Percentiles rank a stretch among this genome's conserved stretches.
Conservation (phyloP, 164 flowering plant genomes). For the Nymphaea colorata region DNA sequence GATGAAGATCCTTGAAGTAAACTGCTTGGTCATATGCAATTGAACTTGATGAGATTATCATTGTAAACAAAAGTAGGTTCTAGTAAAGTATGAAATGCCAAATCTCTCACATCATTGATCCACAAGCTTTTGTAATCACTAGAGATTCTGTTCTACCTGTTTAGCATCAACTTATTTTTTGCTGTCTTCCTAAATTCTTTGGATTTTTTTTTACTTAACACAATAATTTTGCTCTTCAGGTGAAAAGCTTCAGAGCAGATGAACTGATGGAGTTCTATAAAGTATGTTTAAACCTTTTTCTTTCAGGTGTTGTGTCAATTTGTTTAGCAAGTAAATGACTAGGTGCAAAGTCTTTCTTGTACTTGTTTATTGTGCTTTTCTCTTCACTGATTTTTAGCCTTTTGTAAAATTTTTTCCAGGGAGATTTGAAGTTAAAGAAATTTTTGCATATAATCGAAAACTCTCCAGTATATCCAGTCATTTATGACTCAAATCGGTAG, state of each 20-base stretch:
- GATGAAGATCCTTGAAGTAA: too few relatives aligned
- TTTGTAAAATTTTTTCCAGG: slow-evolving; percentile 34
- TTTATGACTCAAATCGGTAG: slow-evolving; percentile 79
- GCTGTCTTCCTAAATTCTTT: too few relatives aligned
- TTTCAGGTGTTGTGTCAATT: not conserved
- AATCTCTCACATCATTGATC: too few relatives aligned
- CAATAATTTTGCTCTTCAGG: slow-evolving; percentile 18
- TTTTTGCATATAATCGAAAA: slow-evolving; percentile 87
- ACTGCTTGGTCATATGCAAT: too few relatives aligned
- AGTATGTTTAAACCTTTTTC: slow-evolving; percentile 26
- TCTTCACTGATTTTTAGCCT: slow-evolving; percentile 1
- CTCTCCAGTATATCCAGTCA: slow-evolving; percentile 77
- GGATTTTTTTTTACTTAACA: too few relatives aligned
- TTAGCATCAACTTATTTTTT: too few relatives aligned
- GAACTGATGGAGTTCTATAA: slow-evolving; percentile 91
- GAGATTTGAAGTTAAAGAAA: slow-evolving; percentile 89
- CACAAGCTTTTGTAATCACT: too few relatives aligned
- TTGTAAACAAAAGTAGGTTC: too few relatives aligned
- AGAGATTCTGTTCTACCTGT: too few relatives aligned
- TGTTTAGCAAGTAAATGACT: not conserved
- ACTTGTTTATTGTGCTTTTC: not conserved
- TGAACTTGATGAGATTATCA: too few relatives aligned
- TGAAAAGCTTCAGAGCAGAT: slow-evolving; percentile 68
- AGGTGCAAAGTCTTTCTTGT: not conserved
- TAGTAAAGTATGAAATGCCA: too few relatives aligned